Evolutionary conservation across 202 grass and related monocot species (phyloP), one percentile per base, ranked within the genome.

Genomic region (Zizania palustris): DNA sequence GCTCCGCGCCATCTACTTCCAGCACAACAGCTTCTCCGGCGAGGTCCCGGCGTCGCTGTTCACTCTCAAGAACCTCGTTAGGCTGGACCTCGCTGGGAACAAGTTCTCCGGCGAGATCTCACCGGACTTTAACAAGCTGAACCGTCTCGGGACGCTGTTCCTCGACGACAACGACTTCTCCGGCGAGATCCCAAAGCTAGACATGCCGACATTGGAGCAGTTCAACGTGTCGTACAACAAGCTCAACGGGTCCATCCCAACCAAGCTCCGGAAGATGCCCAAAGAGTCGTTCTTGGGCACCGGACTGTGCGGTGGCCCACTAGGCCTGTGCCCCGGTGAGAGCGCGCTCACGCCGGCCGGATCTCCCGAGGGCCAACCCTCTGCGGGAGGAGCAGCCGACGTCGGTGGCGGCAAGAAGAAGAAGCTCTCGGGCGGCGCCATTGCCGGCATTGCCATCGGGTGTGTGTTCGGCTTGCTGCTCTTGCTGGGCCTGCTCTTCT

Each of bases 201-300:
- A 93, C 69, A 73, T 89, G 8, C 69, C 81, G 35, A 64, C 84
- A 75, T 70, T 97, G 74, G 78, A 53, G 53, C 90, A 97, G 75
- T 93, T 97, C 88, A 97, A 97, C 82, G 93, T 97, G 63, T 97
- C 93, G 9, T 93, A 79, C 84, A 97, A 93, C 85, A 35, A 80
- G 33, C 81, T 97, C 63, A 97, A 89, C 68, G 93, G 93, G 67
- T 93, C 93, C 80, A 93, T 97, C 75, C 93, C 93, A 11, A 15
- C 5, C 13, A 87, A 85, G 72, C 90, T 97, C 81, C 86, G 93
- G 55, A 89, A 78, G 76, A 86, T 91, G 83, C 85, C 93, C 3
- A 83, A 71, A 16, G 80, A 78, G 22, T 88, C 93, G 9, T 97
- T 97, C 77, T 19, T 97, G 9, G 83, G 76, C 49, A 89, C 88